A percentile compares a stretch with the other conserved stretches of the same genome.
Conservation (phyloP, 208 protist species). For the Balamuthia mandrillaris region DNA sequence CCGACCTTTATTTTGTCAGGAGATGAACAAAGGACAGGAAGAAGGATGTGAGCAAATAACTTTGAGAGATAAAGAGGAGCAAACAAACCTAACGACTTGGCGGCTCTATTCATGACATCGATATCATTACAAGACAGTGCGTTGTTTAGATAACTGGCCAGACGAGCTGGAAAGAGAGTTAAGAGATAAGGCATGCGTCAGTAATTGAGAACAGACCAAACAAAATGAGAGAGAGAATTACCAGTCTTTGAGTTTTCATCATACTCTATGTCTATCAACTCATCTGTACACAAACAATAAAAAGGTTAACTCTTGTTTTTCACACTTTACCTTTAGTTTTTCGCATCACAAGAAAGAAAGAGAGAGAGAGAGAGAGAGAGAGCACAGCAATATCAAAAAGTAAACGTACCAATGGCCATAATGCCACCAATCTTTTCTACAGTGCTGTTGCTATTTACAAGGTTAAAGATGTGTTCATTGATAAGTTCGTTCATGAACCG, state of each 20-base stretch:
- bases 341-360: neutral
- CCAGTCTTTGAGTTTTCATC: slow-evolving; percentile 48
- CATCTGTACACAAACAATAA: neutral
- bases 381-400: neutral
- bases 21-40: slow-evolving; percentile 62
- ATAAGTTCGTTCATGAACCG: slow-evolving; percentile 61
- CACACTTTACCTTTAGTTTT: neutral
- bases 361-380: neutral
- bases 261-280: slow-evolving; percentile 58
- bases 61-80: neutral
- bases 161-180: too few relatives aligned
- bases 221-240: neutral
- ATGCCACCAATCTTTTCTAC: slow-evolving; percentile 76
- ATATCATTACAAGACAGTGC: neutral
- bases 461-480: slow-evolving; percentile 66
- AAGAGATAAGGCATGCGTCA: too few relatives aligned
- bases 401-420: slow-evolving; percentile 63
- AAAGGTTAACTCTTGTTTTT: neutral
- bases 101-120: neutral
- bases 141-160: too few relatives aligned
- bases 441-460: slow-evolving; percentile 58
- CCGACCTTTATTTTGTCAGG: slow-evolving; percentile 62
- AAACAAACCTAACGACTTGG: neutral
- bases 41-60: neutral
- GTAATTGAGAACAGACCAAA: too few relatives aligned